phyloP scores from a whole-genome alignment of 1,284 basidiomycete genomes.

The Marasmius tenuissimus region DNA sequence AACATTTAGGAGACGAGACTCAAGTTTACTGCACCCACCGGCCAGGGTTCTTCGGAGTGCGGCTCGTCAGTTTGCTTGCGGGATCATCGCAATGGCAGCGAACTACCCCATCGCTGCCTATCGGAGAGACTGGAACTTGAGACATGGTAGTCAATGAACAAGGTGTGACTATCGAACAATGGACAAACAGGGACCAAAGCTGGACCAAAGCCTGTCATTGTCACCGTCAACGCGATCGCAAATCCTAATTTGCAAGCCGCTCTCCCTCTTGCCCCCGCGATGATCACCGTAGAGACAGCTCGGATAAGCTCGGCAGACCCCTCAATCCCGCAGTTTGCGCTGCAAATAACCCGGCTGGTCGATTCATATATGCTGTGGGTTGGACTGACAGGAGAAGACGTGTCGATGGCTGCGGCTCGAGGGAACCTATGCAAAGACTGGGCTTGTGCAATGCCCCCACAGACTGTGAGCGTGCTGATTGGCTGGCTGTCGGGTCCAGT shows the following conservation, averaged over 20 bases:
- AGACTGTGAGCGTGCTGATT: neutral
- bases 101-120: neutral
- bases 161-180: neutral
- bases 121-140: neutral
- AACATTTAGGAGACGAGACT: neutral
- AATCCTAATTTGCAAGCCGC: neutral
- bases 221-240: neutral
- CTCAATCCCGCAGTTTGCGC: constrained; percentile 56
- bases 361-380: constrained; percentile 85
- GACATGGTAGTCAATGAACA: neutral
- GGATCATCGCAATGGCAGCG: neutral
- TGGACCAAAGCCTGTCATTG: neutral
- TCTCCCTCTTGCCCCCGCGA: constrained; percentile 3
- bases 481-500: neutral
- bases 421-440: constrained; percentile 74
- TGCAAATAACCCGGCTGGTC: constrained; percentile 70
- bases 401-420: constrained; percentile 44
- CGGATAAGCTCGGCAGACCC: constrained; percentile 46
- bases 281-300: constrained; percentile 40
- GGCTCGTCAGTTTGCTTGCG: neutral
- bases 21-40: neutral
- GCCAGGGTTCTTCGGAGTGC: neutral
- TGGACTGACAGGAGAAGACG: constrained; percentile 60
- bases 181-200: neutral
- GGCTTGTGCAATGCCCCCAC: constrained; percentile 79